Conservation (phyloP, 768 basidiomycete genomes). For the Boletus reticulatus region DNA sequence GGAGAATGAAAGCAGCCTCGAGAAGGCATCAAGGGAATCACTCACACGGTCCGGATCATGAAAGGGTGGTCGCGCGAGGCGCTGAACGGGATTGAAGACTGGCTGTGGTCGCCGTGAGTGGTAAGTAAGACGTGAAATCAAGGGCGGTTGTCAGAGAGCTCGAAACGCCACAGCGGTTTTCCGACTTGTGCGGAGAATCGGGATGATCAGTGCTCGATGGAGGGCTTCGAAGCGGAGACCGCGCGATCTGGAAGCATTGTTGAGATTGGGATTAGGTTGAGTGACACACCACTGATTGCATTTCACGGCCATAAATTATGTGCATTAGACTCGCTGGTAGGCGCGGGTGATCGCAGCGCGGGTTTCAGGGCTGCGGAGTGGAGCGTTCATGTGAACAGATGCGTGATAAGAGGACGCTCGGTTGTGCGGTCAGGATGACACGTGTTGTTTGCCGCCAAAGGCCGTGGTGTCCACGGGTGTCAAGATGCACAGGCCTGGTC, state of each 20-base stretch:
- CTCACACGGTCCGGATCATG: constrained; percentile 20
- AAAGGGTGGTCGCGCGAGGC: background rate
- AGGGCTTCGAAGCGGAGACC: constrained; percentile 15
- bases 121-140: background rate
- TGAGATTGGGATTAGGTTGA: constrained; percentile 25
- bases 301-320: constrained; percentile 13
- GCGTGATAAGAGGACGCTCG: constrained; percentile 12
- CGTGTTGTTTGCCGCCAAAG: constrained; percentile 8
- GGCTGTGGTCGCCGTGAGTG: background rate
- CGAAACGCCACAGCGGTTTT: background rate
- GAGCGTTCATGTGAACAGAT: constrained; percentile 19
- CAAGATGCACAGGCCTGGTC: background rate
- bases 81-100: background rate
- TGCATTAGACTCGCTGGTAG: constrained; percentile 2
- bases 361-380: constrained; percentile 3
- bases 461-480: constrained; percentile 26
- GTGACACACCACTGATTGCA: constrained; percentile 14
- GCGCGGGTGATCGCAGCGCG: constrained; percentile 8
- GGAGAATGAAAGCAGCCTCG: constrained; percentile 4
- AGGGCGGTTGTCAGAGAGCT: background rate
- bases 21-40: constrained; percentile 8
- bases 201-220: constrained; percentile 11
- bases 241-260: constrained; percentile 20
- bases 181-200: constrained; percentile 22
- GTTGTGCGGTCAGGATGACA: constrained; percentile 17